A percentile compares a stretch with the other conserved stretches of the same genome.
Conservation (phyloP, 257 asterid genomes). For the Primulina tabacum region DNA sequence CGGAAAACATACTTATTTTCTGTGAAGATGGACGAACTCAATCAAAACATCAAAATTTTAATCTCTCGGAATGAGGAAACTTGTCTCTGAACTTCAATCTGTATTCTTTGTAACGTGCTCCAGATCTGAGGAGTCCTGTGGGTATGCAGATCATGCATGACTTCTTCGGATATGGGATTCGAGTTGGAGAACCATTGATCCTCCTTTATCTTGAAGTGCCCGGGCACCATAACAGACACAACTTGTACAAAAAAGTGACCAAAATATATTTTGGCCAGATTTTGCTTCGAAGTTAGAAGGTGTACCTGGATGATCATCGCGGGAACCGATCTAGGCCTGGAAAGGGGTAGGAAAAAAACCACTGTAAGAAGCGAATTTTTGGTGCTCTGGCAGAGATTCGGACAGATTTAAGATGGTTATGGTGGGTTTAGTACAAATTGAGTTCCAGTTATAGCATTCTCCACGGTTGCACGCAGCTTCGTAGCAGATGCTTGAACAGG, state of each 20-base stretch:
- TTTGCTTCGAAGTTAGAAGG: not conserved
- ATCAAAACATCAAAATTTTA: too few relatives aligned
- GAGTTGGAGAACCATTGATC: not conserved
- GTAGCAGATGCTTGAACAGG: not conserved
- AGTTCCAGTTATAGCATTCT: not conserved
- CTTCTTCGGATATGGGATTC: not conserved
- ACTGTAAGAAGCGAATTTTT: not conserved
- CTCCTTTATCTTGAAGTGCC: not conserved
- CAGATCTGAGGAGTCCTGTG: too few relatives aligned
- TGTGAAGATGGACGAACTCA: too few relatives aligned
- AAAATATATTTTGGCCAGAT: not conserved
- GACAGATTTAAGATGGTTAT: not conserved
- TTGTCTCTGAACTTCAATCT: too few relatives aligned
- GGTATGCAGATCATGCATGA: not conserved
- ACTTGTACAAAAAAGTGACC: not conserved
- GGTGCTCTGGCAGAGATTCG: not conserved
- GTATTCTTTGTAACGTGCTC: too few relatives aligned
- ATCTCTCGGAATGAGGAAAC: too few relatives aligned
- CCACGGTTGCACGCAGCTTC: not conserved
- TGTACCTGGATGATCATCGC: not conserved
- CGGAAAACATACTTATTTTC: too few relatives aligned
- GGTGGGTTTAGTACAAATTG: not conserved
- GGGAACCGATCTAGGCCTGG: not conserved
- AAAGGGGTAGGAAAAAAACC: not conserved
- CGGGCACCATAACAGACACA: not conserved